Evolutionary conservation across 345 rosid genomes (phyloP), one percentile per base, ranked within the genome.

Genomic region (Eucalyptus globulus): DNA sequence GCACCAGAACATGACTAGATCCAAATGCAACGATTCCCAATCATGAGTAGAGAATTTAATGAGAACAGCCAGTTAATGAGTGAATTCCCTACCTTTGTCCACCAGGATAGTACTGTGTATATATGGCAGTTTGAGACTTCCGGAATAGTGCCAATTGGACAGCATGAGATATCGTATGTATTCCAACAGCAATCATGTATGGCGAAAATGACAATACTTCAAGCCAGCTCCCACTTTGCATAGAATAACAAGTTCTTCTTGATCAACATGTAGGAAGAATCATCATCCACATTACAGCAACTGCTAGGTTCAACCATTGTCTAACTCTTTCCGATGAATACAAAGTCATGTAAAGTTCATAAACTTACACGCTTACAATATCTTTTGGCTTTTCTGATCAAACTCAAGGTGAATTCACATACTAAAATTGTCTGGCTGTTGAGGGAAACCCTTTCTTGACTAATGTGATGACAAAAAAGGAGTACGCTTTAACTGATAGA

Each of bases 171-270:
- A 90, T 93, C 90, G 95, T 53, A 93, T 96, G 96, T 88, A 96
- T 90, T n/a, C 94, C 94, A 89, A 95, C 98, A 31, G 94, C 96
- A 88, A 97, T 95, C 97, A 96, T 94, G 89, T 93, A 96, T 86
- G 97, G 92, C 49, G 97, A 97, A 91, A 95, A 90, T 87, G 97
- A 97, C 90, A 95, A 94, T 91, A 94, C 93, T 87, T 96, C 96
- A 91, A 94, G 95, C 99, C 97, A 96, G 91, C 96, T 95, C 89
- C 92, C 93, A 88, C 93, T 76, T 43, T 88, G 86, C 88, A 92
- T 90, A 89, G 96, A 94, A 91, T 96, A 97, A 91, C 99, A 97
- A 54, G 92, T 95, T 86, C 95, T 95, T 92, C 95, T 95, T 76
- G 97, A 92, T 51, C 90, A 97, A 87, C 88, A 86, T 26, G 96